These are phyloP conservation scores for Monosporascus sp. DNA, from an alignment of 2,329 filamentous ascomycete genomes.

Conservation along the genomic window DNA sequence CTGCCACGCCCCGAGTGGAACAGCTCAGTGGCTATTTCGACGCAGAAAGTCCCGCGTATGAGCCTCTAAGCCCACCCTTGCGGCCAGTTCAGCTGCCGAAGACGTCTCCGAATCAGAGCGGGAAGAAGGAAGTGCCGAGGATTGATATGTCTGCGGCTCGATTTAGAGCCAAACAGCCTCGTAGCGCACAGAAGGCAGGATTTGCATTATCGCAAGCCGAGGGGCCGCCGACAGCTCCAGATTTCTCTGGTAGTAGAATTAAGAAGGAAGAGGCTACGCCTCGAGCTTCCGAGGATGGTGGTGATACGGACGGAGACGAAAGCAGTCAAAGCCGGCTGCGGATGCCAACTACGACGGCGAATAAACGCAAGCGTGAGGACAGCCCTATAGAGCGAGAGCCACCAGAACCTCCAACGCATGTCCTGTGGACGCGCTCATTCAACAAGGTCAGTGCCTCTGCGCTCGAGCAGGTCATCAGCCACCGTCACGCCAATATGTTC, in stretches of 20 bases:
- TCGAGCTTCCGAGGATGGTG: conserved; percentile 45
- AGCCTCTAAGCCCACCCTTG: conserved; percentile 53
- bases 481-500: conserved; percentile 76
- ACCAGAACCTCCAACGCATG: conserved; percentile 56
- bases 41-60: conserved; percentile 47
- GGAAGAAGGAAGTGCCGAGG: conserved; percentile 31
- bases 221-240: conserved; percentile 40
- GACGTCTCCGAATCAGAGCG: conserved; percentile 23
- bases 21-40: conserved; percentile 29
- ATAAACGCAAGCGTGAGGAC: conserved; percentile 55
- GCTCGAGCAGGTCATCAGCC: conserved; percentile 70
- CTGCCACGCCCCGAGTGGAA: conserved; percentile 46
- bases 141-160: conserved; percentile 15
- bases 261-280: conserved; percentile 58
- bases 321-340: conserved; percentile 34
- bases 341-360: conserved; percentile 29
- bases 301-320: conserved; percentile 52
- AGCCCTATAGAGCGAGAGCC: conserved; percentile 40
- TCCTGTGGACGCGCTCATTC: conserved; percentile 71
- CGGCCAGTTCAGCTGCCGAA: conserved; percentile 32
- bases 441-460: conserved; percentile 67
- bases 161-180: conserved; percentile 28
- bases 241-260: conserved; percentile 36
- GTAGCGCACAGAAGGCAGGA: conserved; percentile 28
- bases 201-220: conserved; percentile 36